Evolutionary conservation across 352 stramenopile species (phyloP), one percentile per base, ranked within the genome.

Genomic region (Pythium aquatile): DNA sequence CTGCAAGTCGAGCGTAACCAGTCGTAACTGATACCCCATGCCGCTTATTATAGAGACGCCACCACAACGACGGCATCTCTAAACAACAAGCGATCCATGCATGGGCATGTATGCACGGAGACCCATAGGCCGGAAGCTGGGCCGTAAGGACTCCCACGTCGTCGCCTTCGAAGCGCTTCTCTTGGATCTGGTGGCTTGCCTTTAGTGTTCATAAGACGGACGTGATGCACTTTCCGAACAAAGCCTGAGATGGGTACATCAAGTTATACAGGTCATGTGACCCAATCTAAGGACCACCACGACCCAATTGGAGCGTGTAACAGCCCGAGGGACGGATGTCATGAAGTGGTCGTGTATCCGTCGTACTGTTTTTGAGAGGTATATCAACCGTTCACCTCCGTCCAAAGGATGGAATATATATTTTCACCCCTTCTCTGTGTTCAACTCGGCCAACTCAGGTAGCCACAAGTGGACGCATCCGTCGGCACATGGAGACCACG

Each of bases 401-500:
- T 24, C 20, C 20, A 30, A 35, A 55, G 24, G 20, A 26, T 20
- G 26, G 17, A 40, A 40, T 32, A 37, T 30, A 14, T 40, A 51
- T 17, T 28, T 64, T 64, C 58, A 58, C 58, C 58, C 48, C 58
- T 26, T n/a, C 39, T 47, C 35, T 13, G 32, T 32, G 58, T 58
- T 64, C 46, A 58, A 64, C 16, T 58, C 33, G 24, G 46, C 58
- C 58, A 64, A 64, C 47, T 63, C 46, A 64, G 48, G 32, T 35
- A 9, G 35, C 35, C 8, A 20, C 17, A 26, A 24, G 20, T 24
- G 20, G n/a, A 24, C 52, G 9, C 16, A 29, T 8, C 29, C 29
- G 6, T 7, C 32, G 32, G 13, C 54, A 20, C 54, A 26, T 51
- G n/a, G 28, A 20, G 32, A 26, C 35, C 54, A 6, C 54, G 11